Evolutionary conservation across 805 yeast species (phyloP).

Genomic region (Kuraishia cidri): DNA sequence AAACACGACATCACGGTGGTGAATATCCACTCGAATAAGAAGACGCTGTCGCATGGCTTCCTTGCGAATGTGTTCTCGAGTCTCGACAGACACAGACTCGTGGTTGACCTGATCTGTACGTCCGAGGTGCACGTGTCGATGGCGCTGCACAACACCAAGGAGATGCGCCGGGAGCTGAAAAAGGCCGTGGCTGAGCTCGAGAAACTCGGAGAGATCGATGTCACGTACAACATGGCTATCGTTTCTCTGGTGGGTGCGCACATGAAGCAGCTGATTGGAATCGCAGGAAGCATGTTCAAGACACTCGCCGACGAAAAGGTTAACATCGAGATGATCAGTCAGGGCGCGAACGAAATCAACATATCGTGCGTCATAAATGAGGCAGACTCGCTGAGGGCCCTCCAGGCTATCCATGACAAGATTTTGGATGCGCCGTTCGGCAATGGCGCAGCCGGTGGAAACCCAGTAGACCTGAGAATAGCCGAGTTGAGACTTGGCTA

Average conservation of each 20-base stretch:
- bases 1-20: constrained; percentile 87
- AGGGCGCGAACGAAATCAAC: constrained; percentile 97
- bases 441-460: constrained; percentile 13
- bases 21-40: constrained; percentile 89
- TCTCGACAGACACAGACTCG: constrained; percentile 74
- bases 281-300: constrained; percentile 95
- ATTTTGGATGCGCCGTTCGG: constrained; percentile 40
- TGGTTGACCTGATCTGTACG: constrained; percentile 93
- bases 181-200: constrained; percentile 73
- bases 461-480: constrained; percentile 32
- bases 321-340: constrained; percentile 96
- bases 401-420: constrained; percentile 75
- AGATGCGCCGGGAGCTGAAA: constrained; percentile 41
- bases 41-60: constrained; percentile 90
- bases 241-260: constrained; percentile 94
- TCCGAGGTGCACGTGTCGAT: constrained; percentile 97
- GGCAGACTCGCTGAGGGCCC: constrained; percentile 73
- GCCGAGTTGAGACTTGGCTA: constrained; percentile 35
- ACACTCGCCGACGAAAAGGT: constrained; percentile 86
- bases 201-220: constrained; percentile 81
- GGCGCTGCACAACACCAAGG: constrained; percentile 84
- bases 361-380: constrained; percentile 92
- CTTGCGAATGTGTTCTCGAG: constrained; percentile 84
- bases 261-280: constrained; percentile 94
- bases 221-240: constrained; percentile 81